These are phyloP conservation scores for Candida parachauliodes DNA, from an alignment of 805 yeast species.

Conservation along the genomic window DNA sequence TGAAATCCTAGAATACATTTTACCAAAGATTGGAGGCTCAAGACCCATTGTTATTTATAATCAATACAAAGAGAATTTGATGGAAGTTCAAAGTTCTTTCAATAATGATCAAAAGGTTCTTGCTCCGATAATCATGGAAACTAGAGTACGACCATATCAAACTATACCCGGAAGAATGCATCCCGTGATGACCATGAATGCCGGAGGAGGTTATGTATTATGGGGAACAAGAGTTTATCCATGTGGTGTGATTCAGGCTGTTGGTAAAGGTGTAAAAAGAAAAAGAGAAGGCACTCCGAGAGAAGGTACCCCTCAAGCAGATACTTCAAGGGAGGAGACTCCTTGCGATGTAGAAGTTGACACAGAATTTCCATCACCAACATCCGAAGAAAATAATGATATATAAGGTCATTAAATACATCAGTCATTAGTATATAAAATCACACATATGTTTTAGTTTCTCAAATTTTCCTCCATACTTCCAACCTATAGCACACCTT, in stretches of 20 bases:
- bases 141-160: constrained; percentile 83
- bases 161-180: constrained; percentile 92
- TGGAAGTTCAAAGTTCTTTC: constrained; percentile 70
- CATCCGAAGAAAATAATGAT: neutral
- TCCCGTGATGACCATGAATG: constrained; percentile 90
- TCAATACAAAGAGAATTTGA: constrained; percentile 74
- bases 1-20: constrained; percentile 55
- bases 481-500: constrained; percentile 68
- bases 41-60: constrained; percentile 81
- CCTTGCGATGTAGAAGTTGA: neutral
- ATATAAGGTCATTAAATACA: neutral
- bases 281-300: constrained; percentile 11
- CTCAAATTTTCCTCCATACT: constrained; percentile 14
- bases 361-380: neutral
- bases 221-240: constrained; percentile 81
- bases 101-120: constrained; percentile 65
- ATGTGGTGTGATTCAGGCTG: constrained; percentile 56
- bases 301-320: constrained; percentile 1
- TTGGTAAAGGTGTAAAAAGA: constrained; percentile 60
- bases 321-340: constrained; percentile 2
- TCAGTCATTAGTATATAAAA: constrained; percentile 6
- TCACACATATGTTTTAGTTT: constrained; percentile 8
- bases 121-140: constrained; percentile 80
- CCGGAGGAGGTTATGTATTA: constrained; percentile 86
- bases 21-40: constrained; percentile 74